A percentile compares a stretch with the other conserved stretches of the same genome.
Evolutionary conservation across 768 basidiomycete genomes (phyloP).

Genomic region (Termitomyces sp.): DNA sequence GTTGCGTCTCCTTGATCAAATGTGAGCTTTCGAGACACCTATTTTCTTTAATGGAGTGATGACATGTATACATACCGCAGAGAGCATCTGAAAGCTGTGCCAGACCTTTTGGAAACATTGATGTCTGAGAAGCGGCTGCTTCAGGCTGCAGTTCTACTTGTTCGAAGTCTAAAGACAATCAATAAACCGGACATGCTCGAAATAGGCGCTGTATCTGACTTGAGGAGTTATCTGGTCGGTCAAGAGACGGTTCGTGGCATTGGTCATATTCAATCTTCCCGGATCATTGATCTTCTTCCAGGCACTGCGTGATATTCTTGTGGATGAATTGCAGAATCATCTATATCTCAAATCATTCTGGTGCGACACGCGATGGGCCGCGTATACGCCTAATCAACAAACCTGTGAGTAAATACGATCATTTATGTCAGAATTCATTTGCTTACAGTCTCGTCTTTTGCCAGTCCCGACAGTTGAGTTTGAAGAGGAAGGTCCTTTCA

Average conservation of each 20-base stretch:
- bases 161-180: conserved; percentile 85
- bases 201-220: conserved; percentile 90
- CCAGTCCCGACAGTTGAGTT: conserved; percentile 69
- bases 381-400: conserved; percentile 79
- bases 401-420: conserved; percentile 46
- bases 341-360: conserved; percentile 97
- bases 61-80: conserved; percentile 35
- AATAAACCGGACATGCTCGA: conserved; percentile 92
- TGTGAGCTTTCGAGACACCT: conserved; percentile 49
- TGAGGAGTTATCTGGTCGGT: conserved; percentile 75
- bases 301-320: conserved; percentile 88
- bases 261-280: not conserved
- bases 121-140: conserved; percentile 94
- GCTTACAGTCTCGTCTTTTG: not conserved
- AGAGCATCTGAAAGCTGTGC: conserved; percentile 86
- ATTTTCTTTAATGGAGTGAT: not conserved
- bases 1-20: conserved; percentile 90
- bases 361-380: conserved; percentile 89
- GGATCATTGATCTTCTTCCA: conserved; percentile 25
- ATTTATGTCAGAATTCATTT: not conserved
- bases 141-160: conserved; percentile 82
- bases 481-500: conserved; percentile 43
- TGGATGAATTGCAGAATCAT: conserved; percentile 95
- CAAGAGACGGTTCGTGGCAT: conserved; percentile 73
- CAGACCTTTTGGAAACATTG: conserved; percentile 89